Percentiles rank a stretch among this genome's conserved stretches.
Conservation (phyloP, 2,329 filamentous ascomycete species). For the Colletotrichum sp. region DNA sequence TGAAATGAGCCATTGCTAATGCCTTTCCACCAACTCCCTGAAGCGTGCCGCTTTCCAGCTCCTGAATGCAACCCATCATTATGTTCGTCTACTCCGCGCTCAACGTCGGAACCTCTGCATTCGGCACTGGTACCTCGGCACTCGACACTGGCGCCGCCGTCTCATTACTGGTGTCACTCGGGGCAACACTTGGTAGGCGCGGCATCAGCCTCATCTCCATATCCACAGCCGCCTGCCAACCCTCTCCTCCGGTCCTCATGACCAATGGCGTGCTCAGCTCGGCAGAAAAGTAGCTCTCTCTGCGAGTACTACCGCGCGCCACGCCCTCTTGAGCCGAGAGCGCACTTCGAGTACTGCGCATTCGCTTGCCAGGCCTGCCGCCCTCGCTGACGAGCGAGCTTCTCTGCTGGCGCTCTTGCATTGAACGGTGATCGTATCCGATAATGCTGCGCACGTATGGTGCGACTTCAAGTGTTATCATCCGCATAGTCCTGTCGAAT, state of each 20-base stretch:
- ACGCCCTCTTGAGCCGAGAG: constrained; percentile 81
- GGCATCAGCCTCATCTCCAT: constrained; percentile 8
- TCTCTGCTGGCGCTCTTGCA: constrained; percentile 65
- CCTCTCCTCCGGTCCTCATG: constrained; percentile 64
- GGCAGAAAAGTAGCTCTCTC: constrained; percentile 74
- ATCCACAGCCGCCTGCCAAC: constrained; percentile 38
- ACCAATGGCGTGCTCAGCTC: constrained; percentile 66
- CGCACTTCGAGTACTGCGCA: constrained; percentile 75
- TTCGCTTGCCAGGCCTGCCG: constrained; percentile 51
- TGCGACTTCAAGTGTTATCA: constrained; percentile 79
- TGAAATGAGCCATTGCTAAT: neutral
- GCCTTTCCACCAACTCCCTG: neutral
- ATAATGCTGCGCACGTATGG: constrained; percentile 91
- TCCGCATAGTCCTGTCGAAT: constrained; percentile 73
- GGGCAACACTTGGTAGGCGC: neutral
- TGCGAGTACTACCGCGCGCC: constrained; percentile 67
- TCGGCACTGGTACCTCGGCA: neutral
- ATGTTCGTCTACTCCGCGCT: constrained; percentile 19
- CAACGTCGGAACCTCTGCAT: neutral
- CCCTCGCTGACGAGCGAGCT: constrained; percentile 68
- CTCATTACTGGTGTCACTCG: neutral
- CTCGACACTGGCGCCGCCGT: neutral
- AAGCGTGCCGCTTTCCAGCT: neutral
- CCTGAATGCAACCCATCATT: neutral
- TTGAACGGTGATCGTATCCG: constrained; percentile 73